Conservation (phyloP, 768 basidiomycete species). For the Tulasnella calospora region DNA sequence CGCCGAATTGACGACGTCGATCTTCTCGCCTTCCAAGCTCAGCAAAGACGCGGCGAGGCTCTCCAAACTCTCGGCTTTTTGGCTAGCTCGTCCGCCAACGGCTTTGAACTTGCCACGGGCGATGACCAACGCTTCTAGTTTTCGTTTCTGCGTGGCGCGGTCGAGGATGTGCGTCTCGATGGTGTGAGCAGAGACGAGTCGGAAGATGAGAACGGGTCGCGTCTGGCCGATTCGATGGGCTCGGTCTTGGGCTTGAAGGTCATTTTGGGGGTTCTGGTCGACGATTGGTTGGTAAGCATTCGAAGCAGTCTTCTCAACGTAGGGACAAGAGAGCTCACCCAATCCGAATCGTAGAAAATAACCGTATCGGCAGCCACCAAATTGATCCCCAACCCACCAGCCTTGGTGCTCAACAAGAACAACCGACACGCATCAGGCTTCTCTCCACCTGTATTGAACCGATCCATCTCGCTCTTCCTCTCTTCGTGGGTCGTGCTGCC, state of each 20-base stretch:
- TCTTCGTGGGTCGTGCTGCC: conserved; percentile 75
- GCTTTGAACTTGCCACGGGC: conserved; percentile 58
- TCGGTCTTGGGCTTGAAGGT: conserved; percentile 90
- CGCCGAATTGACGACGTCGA: conserved; percentile 63
- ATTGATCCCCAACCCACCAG: conserved; percentile 77
- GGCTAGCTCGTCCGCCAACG: not conserved
- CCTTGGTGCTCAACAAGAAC: conserved; percentile 75
- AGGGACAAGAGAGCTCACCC: conserved; percentile 46
- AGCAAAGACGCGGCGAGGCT: conserved; percentile 72
- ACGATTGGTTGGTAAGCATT: conserved; percentile 30
- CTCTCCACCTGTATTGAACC: conserved; percentile 72
- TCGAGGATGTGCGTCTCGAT: conserved; percentile 91
- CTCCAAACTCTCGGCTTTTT: conserved; percentile 54
- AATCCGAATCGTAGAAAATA: conserved; percentile 90
- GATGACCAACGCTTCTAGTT: conserved; percentile 92
- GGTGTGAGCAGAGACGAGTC: conserved; percentile 80
- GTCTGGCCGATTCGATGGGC: conserved; percentile 96
- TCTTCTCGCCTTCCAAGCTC: conserved; percentile 80
- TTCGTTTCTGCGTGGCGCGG: conserved; percentile 77
- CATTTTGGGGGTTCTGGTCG: conserved; percentile 86
- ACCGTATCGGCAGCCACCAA: conserved; percentile 82
- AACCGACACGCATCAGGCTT: conserved; percentile 58
- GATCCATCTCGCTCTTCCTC: conserved; percentile 77
- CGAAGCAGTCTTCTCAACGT: too few relatives aligned
- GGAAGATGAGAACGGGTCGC: conserved; percentile 81